Conservation (phyloP, 2,329 filamentous ascomycete species). For the Lecanosticta acicola region DNA sequence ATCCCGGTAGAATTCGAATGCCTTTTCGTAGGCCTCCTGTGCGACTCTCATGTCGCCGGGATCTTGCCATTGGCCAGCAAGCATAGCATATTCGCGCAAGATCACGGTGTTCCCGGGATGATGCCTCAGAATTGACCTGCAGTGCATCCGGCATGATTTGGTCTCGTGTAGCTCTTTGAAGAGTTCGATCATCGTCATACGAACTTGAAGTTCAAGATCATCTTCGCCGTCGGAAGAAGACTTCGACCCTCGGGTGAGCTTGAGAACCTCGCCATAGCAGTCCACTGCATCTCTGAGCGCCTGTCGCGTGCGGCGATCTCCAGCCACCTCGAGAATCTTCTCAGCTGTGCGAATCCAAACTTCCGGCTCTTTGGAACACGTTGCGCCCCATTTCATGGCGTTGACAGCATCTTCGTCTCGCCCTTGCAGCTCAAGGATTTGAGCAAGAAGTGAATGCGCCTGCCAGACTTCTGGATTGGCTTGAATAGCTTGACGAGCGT, state of each 20-base stretch:
- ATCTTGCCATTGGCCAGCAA: slow-evolving; percentile 36
- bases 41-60: slow-evolving; percentile 23
- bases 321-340: slow-evolving; percentile 47
- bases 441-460: slow-evolving; percentile 55
- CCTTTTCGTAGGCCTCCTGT: slow-evolving; percentile 43
- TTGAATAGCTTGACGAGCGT: slow-evolving; percentile 46
- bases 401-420: slow-evolving; percentile 52
- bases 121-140: slow-evolving; percentile 50
- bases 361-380: slow-evolving; percentile 51
- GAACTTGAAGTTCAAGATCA: slow-evolving; percentile 34
- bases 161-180: slow-evolving; percentile 47
- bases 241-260: slow-evolving; percentile 31
- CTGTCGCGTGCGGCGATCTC: slow-evolving; percentile 31
- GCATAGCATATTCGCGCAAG: slow-evolving; percentile 52
- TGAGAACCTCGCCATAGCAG: slow-evolving; percentile 51
- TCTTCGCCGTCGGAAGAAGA: slow-evolving; percentile 34
- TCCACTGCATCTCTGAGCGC: slow-evolving; percentile 46
- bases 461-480: slow-evolving; percentile 59
- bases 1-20: slow-evolving; percentile 46
- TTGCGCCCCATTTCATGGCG: slow-evolving; percentile 54
- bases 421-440: slow-evolving; percentile 53
- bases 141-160: slow-evolving; percentile 45
- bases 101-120: slow-evolving; percentile 51
- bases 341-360: slow-evolving; percentile 55
- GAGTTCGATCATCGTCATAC: slow-evolving; percentile 52